A percentile compares a stretch with the other conserved stretches of the same genome.
Evolutionary conservation across 768 basidiomycete genomes (phyloP).

Genomic region (Calocera viscosa): DNA sequence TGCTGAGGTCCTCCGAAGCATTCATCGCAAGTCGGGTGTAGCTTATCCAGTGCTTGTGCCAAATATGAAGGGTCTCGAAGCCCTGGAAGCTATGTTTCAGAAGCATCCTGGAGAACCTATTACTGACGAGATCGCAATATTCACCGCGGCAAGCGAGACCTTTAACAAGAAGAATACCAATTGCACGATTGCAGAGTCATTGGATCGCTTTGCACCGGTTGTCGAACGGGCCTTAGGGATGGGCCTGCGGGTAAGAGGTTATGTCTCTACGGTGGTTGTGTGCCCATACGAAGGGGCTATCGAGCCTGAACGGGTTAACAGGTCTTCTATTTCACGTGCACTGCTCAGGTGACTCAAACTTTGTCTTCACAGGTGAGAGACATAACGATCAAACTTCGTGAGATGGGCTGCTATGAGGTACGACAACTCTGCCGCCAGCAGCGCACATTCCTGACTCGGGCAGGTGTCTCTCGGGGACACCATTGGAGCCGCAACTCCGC

Average conservation of each 20-base stretch:
- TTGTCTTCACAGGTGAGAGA: slow-evolving; percentile 46
- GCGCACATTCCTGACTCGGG: neutral
- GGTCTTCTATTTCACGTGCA: too few relatives aligned
- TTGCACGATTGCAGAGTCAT: slow-evolving; percentile 53
- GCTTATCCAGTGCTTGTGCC: slow-evolving; percentile 74
- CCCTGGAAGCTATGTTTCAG: slow-evolving; percentile 47
- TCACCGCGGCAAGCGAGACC: slow-evolving; percentile 76
- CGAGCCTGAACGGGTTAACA: slow-evolving; percentile 33
- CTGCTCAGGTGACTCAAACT: too few relatives aligned
- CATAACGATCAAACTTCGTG: slow-evolving; percentile 54
- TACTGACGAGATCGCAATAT: slow-evolving; percentile 77
- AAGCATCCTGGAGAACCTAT: slow-evolving; percentile 33
- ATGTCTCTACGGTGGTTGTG: slow-evolving; percentile 61
- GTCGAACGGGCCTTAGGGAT: slow-evolving; percentile 44
- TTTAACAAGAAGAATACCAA: slow-evolving; percentile 83
- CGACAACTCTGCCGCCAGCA: slow-evolving; percentile 26
- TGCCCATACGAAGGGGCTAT: slow-evolving; percentile 82
- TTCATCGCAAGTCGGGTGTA: slow-evolving; percentile 41
- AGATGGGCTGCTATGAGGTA: slow-evolving; percentile 93
- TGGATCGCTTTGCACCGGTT: slow-evolving; percentile 51
- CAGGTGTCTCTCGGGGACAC: slow-evolving; percentile 61
- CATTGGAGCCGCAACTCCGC: slow-evolving; percentile 71
- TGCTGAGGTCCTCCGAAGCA: slow-evolving; percentile 50
- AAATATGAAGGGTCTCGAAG: slow-evolving; percentile 63
- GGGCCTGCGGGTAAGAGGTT: slow-evolving; percentile 64